These are phyloP conservation scores for Euphorbia tirucalli DNA, from an alignment of 345 rosid genomes.

Conservation along the genomic window DNA sequence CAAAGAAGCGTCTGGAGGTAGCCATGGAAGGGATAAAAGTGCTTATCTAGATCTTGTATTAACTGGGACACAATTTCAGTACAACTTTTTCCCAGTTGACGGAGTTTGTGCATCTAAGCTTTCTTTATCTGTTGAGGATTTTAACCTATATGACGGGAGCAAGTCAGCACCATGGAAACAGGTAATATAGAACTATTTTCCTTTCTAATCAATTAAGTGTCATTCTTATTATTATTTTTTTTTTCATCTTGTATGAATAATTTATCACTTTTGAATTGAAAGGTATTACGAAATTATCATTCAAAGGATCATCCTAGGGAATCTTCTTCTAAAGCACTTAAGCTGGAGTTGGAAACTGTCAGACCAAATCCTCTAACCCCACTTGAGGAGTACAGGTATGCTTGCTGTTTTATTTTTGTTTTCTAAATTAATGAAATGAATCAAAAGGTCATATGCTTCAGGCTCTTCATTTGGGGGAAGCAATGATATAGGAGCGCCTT, in stretches of 20 bases:
- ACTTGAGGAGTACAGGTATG: constrained; percentile 91
- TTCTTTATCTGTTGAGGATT: constrained; percentile 63
- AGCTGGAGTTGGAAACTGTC: constrained; percentile 78
- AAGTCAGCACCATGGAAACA: constrained; percentile 71
- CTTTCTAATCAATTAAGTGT: background rate
- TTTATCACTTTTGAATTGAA: constrained; percentile 23
- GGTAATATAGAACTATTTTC: constrained; percentile 44
- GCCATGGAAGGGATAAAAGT: constrained; percentile 53
- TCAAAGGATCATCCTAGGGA: constrained; percentile 90
- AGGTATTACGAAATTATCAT: constrained; percentile 74
- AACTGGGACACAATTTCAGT: constrained; percentile 58
- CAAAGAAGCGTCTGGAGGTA: constrained; percentile 23
- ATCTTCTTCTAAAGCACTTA: constrained; percentile 75
- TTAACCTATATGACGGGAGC: constrained; percentile 73
- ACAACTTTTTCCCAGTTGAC: constrained; percentile 58
- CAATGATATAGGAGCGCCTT: background rate
- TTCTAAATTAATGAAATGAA: constrained; percentile 1
- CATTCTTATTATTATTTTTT: constrained; percentile 6
- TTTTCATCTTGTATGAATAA: constrained; percentile 8
- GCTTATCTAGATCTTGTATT: constrained; percentile 65
- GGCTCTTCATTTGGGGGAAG: background rate
- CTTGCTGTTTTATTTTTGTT: constrained; percentile 15
- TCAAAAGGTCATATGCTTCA: background rate
- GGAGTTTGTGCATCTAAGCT: constrained; percentile 62
- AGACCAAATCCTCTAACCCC: constrained; percentile 85